Percentiles rank a stretch among this genome's conserved stretches.
Evolutionary conservation across 306 rosid genomes (phyloP).

Genomic region (Lablab purpureus): DNA sequence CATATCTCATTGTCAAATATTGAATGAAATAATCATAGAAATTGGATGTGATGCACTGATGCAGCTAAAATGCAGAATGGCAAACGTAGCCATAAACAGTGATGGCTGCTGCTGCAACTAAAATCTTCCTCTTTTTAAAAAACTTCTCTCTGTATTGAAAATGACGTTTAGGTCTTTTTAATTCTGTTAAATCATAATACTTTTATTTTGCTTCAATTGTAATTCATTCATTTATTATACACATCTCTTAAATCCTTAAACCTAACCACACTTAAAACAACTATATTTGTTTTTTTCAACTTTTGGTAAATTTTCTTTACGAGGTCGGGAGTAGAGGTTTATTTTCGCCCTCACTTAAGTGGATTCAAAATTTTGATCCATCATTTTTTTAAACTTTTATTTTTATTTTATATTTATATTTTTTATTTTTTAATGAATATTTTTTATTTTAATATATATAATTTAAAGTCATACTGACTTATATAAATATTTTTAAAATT

Average conservation of each 20-base stretch:
- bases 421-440: no score
- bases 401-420: no score
- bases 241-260: neutral
- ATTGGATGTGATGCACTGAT: conserved; percentile 41
- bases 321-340: no score
- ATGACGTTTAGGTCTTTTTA: neutral
- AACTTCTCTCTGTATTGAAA: neutral
- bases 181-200: neutral
- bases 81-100: conserved; percentile 21
- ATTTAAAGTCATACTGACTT: no score
- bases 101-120: neutral
- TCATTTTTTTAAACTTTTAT: no score
- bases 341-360: no score
- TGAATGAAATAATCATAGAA: neutral
- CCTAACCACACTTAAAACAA: neutral
- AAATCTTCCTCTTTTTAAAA: conserved; percentile 4
- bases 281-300: neutral
- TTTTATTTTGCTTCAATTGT: neutral
- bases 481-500: no score
- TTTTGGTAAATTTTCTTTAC: neutral
- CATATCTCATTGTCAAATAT: neutral
- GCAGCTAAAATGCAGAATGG: conserved; percentile 37
- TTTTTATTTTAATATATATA: no score
- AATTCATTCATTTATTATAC: neutral
- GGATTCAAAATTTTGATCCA: no score